Conservation (phyloP, 2,329 filamentous ascomycete genomes). For the Sarocladium kiliense region DNA sequence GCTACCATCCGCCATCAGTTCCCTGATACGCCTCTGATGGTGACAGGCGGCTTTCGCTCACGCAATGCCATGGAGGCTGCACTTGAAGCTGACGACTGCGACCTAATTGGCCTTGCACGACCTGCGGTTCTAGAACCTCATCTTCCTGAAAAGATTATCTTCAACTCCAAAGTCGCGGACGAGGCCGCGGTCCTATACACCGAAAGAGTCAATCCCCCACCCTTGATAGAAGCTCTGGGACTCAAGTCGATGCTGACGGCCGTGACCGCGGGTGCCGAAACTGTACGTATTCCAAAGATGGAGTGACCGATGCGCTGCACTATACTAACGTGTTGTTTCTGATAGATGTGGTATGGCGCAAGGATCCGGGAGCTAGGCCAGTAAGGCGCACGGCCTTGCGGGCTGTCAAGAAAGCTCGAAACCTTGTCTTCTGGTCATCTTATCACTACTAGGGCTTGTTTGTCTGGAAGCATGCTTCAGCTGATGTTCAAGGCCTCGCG, state of each 20-base stretch:
- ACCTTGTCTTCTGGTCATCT: no score
- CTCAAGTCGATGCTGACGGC: not conserved
- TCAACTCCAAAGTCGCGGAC: slow-evolving; percentile 25
- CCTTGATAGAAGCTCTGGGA: slow-evolving; percentile 27
- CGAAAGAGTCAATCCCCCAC: not conserved
- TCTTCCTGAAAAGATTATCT: slow-evolving; percentile 28
- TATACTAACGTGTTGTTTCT: not conserved
- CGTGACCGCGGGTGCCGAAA: slow-evolving; percentile 4
- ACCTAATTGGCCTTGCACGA: slow-evolving; percentile 35
- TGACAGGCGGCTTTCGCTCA: slow-evolving; percentile 60
- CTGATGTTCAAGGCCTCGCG: no score
- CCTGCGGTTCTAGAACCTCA: slow-evolving; percentile 32
- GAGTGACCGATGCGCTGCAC: slow-evolving; percentile 32
- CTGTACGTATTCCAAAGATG: slow-evolving; percentile 57
- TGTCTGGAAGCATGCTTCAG: no score
- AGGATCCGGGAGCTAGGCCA: not conserved
- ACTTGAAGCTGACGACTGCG: slow-evolving; percentile 31
- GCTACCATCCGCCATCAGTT: slow-evolving; percentile 41
- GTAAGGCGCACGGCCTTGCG: not conserved
- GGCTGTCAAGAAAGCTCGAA: no score
- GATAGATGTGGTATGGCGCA: not conserved
- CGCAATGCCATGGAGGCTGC: slow-evolving; percentile 35
- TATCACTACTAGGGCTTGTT: no score
- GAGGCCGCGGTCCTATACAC: slow-evolving; percentile 9
- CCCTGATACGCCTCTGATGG: slow-evolving; percentile 42